Conservation (phyloP, 352 stramenopile species). For the Globisporangium iwayamae region DNA sequence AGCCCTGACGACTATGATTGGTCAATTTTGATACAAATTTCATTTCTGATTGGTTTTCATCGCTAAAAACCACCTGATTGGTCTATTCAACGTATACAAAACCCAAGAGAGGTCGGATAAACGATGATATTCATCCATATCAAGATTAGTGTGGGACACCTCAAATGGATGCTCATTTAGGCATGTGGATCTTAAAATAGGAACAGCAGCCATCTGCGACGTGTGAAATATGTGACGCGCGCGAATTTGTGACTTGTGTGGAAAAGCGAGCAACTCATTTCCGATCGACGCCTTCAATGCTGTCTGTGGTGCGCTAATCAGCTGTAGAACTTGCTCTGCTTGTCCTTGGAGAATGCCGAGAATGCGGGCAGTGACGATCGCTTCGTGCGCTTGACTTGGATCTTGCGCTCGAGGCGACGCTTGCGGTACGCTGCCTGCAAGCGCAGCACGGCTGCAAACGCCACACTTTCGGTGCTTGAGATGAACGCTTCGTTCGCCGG, state of each 20-base stretch:
- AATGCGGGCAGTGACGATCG: slow-evolving; percentile 53
- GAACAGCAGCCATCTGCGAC: not conserved
- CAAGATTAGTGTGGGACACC: not conserved
- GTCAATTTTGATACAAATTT: too few species aligned
- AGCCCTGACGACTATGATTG: too few species aligned
- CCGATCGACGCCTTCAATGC: not conserved
- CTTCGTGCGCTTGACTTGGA: slow-evolving; percentile 45
- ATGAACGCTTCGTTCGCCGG: slow-evolving; percentile 51
- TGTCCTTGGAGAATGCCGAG: slow-evolving; percentile 23
- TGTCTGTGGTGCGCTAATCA: not conserved
- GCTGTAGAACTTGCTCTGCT: slow-evolving; percentile 10
- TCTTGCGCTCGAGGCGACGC: slow-evolving; percentile 40
- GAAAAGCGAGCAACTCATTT: not conserved
- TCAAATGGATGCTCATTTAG: not conserved
- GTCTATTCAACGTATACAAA: too few species aligned
- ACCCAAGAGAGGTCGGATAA: too few species aligned
- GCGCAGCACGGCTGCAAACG: slow-evolving; percentile 46
- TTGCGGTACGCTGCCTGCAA: slow-evolving; percentile 58
- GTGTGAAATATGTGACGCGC: not conserved
- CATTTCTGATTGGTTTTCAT: too few species aligned
- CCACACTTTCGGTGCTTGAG: slow-evolving; percentile 41
- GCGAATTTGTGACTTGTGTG: not conserved
- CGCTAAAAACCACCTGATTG: too few species aligned
- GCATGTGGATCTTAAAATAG: not conserved
- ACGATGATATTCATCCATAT: too few species aligned